Evolutionary conservation across 78 protist genomes (phyloP).

Genomic region (Dictyostelium purpureum): DNA sequence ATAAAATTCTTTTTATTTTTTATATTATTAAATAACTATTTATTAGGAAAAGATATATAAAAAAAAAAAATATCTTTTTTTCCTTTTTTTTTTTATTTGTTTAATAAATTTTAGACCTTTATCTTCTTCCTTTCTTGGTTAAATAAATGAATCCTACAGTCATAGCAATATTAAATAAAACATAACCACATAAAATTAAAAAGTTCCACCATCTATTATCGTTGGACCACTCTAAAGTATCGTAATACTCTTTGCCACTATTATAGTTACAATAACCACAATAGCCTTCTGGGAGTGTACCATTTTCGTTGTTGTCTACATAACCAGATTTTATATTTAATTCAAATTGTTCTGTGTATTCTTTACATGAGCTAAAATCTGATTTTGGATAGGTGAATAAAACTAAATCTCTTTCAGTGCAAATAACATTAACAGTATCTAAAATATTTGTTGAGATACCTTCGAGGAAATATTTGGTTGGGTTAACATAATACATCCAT

Average conservation of each 20-base stretch:
- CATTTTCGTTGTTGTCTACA: background rate
- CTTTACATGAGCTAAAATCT: constrained; percentile 1
- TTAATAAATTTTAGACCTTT: no score
- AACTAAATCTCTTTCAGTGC: constrained; percentile 19
- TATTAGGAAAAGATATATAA: background rate
- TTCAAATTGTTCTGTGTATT: constrained; percentile 38
- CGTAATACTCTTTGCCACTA: constrained; percentile 19
- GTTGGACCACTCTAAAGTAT: background rate
- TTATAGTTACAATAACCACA: constrained; percentile 60
- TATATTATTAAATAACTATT: no score
- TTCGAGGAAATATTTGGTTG: constrained; percentile 53
- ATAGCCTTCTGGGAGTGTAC: background rate
- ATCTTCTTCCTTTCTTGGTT: constrained; percentile 53
- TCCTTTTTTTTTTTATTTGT: no score
- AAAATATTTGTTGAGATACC: constrained; percentile 56
- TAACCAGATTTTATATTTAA: background rate
- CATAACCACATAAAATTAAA: constrained; percentile 13
- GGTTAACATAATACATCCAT: constrained; percentile 37
- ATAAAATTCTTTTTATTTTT: no score
- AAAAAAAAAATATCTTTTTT: background rate
- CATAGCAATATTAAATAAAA: constrained; percentile 20
- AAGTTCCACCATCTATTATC: constrained; percentile 34
- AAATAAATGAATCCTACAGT: constrained; percentile 30
- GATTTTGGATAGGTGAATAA: constrained; percentile 14
- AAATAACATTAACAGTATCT: background rate